These are phyloP conservation scores for Colletotrichum navitas DNA, from an alignment of 2,329 filamentous ascomycete species.

Conservation along the genomic window DNA sequence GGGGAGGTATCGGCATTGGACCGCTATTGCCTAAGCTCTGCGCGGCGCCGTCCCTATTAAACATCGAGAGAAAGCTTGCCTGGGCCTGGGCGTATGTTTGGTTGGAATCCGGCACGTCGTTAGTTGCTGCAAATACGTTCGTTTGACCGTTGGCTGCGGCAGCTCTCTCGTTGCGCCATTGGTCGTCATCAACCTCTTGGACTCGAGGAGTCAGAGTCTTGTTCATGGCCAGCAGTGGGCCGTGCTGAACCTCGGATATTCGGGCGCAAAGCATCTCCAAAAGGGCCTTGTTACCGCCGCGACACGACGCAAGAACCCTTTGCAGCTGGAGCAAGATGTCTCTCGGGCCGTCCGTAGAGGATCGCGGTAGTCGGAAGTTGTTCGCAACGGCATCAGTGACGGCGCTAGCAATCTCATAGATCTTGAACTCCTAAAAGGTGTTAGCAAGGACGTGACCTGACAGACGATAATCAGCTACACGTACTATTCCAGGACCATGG, in stretches of 20 bases:
- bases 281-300: slow-evolving; percentile 58
- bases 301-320: slow-evolving; percentile 55
- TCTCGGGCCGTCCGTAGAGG: slow-evolving; percentile 44
- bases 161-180: slow-evolving; percentile 22
- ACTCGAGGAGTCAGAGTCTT: slow-evolving; percentile 24
- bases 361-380: slow-evolving; percentile 44
- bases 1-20: slow-evolving; percentile 2
- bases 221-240: slow-evolving; percentile 15
- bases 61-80: slow-evolving; percentile 22
- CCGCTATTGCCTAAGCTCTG: slow-evolving; percentile 6
- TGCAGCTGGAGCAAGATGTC: slow-evolving; percentile 55
- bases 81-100: slow-evolving; percentile 24
- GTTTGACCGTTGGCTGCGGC: slow-evolving; percentile 2
- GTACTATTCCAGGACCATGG: slow-evolving; percentile 60
- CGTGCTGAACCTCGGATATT: slow-evolving; percentile 40
- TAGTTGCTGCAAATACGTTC: slow-evolving; percentile 5
- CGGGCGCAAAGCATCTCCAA: slow-evolving; percentile 50
- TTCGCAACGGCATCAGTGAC: slow-evolving; percentile 56
- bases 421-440: slow-evolving; percentile 55
- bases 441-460: not conserved
- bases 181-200: slow-evolving; percentile 37
- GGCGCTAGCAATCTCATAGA: slow-evolving; percentile 60
- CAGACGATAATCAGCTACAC: not conserved
- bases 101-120: not conserved
- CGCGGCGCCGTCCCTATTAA: slow-evolving; percentile 17